These are phyloP conservation scores for Endogone sp. DNA, from an alignment of 192 early-diverging fungal genomes.

Conservation along the genomic window DNA sequence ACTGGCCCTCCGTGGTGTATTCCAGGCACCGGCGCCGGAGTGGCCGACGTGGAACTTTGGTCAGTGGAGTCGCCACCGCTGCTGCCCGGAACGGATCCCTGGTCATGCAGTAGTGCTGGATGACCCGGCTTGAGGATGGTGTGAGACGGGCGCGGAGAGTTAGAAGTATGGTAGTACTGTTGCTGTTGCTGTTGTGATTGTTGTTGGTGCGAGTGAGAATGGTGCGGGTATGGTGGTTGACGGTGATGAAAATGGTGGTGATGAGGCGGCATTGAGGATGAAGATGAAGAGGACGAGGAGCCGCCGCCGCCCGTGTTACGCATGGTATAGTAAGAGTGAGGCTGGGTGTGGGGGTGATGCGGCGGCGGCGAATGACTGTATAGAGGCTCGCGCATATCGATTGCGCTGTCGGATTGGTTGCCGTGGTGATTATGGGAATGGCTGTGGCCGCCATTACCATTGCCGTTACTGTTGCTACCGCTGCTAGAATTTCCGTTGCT, in stretches of 20 bases:
- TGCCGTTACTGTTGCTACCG: not conserved
- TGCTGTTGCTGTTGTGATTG: too few relatives aligned
- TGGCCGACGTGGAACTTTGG: not conserved
- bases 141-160: not conserved
- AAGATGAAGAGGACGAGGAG: not conserved
- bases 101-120: not conserved
- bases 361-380: not conserved
- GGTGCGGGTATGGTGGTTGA: not conserved
- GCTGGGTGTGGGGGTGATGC: not conserved
- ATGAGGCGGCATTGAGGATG: not conserved
- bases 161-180: not conserved
- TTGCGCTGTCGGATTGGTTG: not conserved
- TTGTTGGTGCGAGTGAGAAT: not conserved
- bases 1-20: not conserved
- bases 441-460: constrained; percentile 1
- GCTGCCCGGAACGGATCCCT: not conserved
- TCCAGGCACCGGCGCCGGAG: not conserved
- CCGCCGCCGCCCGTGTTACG: not conserved
- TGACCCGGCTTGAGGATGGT: not conserved
- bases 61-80: not conserved
- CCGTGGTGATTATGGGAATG: not conserved
- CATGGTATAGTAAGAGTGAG: not conserved
- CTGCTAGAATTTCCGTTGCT: constrained; percentile 1
- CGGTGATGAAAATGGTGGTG: not conserved
- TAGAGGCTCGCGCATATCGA: not conserved